Percentiles rank a stretch among this genome's conserved stretches.
Evolutionary conservation across 179 eudicot species (phyloP).

Genomic region (Corrigiola litoralis): DNA sequence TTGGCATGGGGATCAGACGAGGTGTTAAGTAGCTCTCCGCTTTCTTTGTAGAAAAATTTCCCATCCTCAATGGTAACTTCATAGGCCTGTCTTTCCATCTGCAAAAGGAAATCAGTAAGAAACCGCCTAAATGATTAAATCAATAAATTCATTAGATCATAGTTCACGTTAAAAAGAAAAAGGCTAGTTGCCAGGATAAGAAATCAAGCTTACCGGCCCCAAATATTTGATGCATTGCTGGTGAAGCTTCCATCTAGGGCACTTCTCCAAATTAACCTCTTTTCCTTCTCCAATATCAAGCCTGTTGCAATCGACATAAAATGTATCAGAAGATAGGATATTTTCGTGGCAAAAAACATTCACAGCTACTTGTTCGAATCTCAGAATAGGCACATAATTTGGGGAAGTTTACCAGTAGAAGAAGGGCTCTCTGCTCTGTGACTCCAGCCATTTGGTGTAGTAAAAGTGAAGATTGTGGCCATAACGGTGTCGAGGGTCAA

Average conservation of each 20-base stretch:
- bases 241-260: slow-evolving; percentile 71
- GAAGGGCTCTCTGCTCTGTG: slow-evolving; percentile 89
- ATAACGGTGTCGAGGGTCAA: slow-evolving; percentile 96
- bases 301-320: slow-evolving; percentile 34
- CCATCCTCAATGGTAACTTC: slow-evolving; percentile 76
- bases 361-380: neutral
- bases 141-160: neutral
- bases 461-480: slow-evolving; percentile 94
- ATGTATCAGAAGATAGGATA: slow-evolving; percentile 1
- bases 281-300: slow-evolving; percentile 93
- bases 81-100: slow-evolving; percentile 85
- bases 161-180: neutral
- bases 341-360: neutral
- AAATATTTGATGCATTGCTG: slow-evolving; percentile 93
- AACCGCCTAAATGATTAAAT: neutral
- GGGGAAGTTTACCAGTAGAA: slow-evolving; percentile 68
- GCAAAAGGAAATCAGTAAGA: slow-evolving; percentile 12
- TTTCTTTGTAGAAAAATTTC: slow-evolving; percentile 49
- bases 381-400: neutral
- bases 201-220: slow-evolving; percentile 63
- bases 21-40: slow-evolving; percentile 67
- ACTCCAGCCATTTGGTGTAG: slow-evolving; percentile 70
- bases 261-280: slow-evolving; percentile 74
- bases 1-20: slow-evolving; percentile 50
- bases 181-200: neutral